Evolutionary conservation across 495 filamentous ascomycete species (phyloP).

Genomic region (Lophiostoma macrostomum): DNA sequence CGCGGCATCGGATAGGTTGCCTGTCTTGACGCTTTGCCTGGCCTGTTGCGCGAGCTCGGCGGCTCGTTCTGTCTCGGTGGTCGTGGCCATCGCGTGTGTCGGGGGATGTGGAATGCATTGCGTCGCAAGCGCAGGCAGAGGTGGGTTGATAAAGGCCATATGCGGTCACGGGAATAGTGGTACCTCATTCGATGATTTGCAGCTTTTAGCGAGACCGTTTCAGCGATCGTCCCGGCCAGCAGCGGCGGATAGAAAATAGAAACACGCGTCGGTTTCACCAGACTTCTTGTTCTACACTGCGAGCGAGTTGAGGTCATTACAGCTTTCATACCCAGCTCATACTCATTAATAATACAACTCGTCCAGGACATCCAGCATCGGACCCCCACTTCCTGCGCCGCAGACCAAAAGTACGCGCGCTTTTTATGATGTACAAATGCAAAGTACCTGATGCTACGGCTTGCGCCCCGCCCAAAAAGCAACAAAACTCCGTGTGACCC

Average conservation of each 20-base stretch:
- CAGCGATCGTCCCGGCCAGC: too few species aligned
- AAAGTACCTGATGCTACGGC: slow-evolving; percentile 19
- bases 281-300: too few species aligned
- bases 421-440: slow-evolving; percentile 8
- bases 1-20: slow-evolving; percentile 36
- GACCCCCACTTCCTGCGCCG: not conserved
- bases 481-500: slow-evolving; percentile 14
- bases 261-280: too few species aligned
- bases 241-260: too few species aligned
- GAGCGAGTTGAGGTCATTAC: too few species aligned
- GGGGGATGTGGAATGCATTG: not conserved
- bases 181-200: too few species aligned
- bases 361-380: slow-evolving; percentile 1
- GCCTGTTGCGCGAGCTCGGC: slow-evolving; percentile 24
- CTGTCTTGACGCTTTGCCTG: slow-evolving; percentile 9
- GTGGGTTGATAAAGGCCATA: slow-evolving; percentile 17
- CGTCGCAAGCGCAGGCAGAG: not conserved
- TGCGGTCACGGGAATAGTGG: slow-evolving; percentile 16
- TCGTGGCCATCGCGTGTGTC: slow-evolving; percentile 23
- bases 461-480: slow-evolving; percentile 8
- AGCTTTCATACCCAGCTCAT: too few species aligned
- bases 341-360: slow-evolving; percentile 29
- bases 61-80: slow-evolving; percentile 25
- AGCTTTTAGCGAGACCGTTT: too few species aligned
- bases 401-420: too few species aligned